A percentile compares a stretch with the other conserved stretches of the same genome.
Conservation (phyloP, 2,329 filamentous ascomycete species). For the Penicillium decumbens region DNA sequence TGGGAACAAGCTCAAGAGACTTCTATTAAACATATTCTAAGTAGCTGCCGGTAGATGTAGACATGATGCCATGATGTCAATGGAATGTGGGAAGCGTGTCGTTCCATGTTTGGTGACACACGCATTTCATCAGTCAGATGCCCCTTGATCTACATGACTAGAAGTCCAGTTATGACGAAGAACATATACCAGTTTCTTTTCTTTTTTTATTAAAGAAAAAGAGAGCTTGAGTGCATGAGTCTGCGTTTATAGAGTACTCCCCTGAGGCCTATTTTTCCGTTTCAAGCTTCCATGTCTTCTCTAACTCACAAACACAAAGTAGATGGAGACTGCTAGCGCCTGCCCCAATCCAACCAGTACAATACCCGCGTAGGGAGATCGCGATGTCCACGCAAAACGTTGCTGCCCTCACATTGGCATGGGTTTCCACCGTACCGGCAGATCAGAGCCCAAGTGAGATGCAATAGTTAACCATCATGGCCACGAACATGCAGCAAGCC, state of each 20-base stretch:
- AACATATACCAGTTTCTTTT: neutral
- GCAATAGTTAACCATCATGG: slow-evolving; percentile 64
- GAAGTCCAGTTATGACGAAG: neutral
- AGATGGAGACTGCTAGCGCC: slow-evolving; percentile 10
- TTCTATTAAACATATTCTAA: neutral
- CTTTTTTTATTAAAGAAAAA: neutral
- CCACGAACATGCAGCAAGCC: slow-evolving; percentile 55
- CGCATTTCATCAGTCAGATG: neutral
- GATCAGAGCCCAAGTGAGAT: slow-evolving; percentile 64
- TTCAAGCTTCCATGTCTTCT: neutral
- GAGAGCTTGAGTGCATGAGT: neutral
- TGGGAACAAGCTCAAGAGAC: neutral
- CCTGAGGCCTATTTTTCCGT: neutral
- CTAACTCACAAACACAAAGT: slow-evolving; percentile 18
- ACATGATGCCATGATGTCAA: slow-evolving; percentile 9
- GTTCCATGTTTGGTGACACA: slow-evolving; percentile 6
- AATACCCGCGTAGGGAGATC: slow-evolving; percentile 40
- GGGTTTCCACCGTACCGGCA: slow-evolving; percentile 58
- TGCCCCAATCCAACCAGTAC: slow-evolving; percentile 25
- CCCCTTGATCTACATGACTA: slow-evolving; percentile 5
- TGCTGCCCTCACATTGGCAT: slow-evolving; percentile 40
- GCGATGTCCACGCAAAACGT: slow-evolving; percentile 38
- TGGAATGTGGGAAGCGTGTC: slow-evolving; percentile 7
- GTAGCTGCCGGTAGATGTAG: neutral
- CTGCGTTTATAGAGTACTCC: neutral